A percentile compares a stretch with the other conserved stretches of the same genome.
Conservation (phyloP, 495 filamentous ascomycete species). For the Lineolata rhizophorae region DNA sequence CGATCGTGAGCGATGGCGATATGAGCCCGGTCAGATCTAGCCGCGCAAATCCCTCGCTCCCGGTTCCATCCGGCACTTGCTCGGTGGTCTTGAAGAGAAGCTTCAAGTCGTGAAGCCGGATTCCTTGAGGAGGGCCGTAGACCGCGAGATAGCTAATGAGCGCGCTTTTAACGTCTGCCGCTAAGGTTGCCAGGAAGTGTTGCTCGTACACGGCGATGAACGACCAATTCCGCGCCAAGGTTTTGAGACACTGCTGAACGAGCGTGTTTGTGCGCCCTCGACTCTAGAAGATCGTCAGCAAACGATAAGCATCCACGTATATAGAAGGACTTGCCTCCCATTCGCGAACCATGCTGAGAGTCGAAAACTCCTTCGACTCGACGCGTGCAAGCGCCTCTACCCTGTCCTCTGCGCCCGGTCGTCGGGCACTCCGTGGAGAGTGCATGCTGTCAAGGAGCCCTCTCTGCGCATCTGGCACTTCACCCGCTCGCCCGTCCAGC, state of each 20-base stretch:
- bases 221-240: constrained; percentile 45
- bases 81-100: constrained; percentile 15
- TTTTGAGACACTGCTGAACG: no score
- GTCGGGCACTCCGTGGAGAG: no score
- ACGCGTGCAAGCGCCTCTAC: constrained; percentile 1
- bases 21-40: constrained; percentile 40
- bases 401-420: no score
- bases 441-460: no score
- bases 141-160: constrained; percentile 42
- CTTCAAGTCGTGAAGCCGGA: constrained; percentile 23
- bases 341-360: no score
- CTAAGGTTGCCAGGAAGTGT: constrained; percentile 39
- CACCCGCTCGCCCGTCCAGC: constrained; percentile 27
- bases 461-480: no score
- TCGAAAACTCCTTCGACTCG: no score
- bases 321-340: no score
- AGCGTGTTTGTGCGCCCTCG: no score
- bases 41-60: constrained; percentile 30
- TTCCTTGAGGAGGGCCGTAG: constrained; percentile 24
- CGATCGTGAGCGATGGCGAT: constrained; percentile 36
- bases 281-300: no score
- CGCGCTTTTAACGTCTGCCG: constrained; percentile 33
- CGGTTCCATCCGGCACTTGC: constrained; percentile 11
- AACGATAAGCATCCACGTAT: no score
- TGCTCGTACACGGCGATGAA: constrained; percentile 44